These are phyloP conservation scores for Aspergillus neotritici DNA, from an alignment of 2,329 filamentous ascomycete genomes.

Conservation along the genomic window DNA sequence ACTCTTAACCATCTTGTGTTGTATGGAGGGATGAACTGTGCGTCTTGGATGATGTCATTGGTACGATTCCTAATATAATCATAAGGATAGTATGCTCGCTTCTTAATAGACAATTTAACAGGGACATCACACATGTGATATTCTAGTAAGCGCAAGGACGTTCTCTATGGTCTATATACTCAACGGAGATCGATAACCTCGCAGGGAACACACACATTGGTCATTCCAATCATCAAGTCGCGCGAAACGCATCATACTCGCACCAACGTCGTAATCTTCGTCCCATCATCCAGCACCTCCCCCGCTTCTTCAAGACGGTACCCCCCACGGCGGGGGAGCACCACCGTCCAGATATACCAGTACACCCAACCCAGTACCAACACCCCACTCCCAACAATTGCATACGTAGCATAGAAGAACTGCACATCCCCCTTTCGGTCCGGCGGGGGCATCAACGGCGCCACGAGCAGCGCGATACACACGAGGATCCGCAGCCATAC, in stretches of 20 bases:
- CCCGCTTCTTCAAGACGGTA: conserved; percentile 60
- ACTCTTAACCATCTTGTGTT: no score
- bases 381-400: conserved; percentile 45
- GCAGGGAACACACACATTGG: not conserved
- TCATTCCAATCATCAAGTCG: not conserved
- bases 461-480: conserved; percentile 51
- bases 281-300: conserved; percentile 60
- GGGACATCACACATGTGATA: no score
- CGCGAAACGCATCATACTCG: not conserved
- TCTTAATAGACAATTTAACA: no score
- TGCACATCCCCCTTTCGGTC: conserved; percentile 42
- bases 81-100: no score
- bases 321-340: conserved; percentile 54
- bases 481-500: conserved; percentile 53
- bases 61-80: no score
- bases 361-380: conserved; percentile 57
- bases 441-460: conserved; percentile 58
- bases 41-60: no score
- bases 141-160: no score
- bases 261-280: conserved; percentile 56
- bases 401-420: conserved; percentile 51
- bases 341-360: conserved; percentile 62
- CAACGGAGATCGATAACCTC: no score
- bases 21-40: no score
- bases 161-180: no score